Evolutionary conservation across 2,329 filamentous ascomycete genomes (phyloP).

Genomic region (Fusarium sulawesiense): DNA sequence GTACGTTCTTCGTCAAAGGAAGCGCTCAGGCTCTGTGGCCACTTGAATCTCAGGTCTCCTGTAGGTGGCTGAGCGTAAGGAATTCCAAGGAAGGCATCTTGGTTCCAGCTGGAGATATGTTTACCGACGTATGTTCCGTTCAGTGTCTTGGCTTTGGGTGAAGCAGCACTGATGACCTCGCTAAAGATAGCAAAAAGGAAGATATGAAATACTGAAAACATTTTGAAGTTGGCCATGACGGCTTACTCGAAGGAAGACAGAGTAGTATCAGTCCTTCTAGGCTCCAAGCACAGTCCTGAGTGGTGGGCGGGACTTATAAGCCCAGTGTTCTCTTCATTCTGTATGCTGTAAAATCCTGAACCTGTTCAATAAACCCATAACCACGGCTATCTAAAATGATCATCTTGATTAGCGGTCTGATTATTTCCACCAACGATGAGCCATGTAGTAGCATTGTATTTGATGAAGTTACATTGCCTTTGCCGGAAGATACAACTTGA

Average conservation of each 20-base stretch:
- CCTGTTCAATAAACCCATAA: neutral
- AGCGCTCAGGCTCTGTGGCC: slow-evolving; percentile 46
- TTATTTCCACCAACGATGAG: slow-evolving; percentile 35
- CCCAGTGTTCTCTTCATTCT: neutral
- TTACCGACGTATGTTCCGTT: slow-evolving; percentile 48
- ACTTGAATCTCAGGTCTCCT: slow-evolving; percentile 51
- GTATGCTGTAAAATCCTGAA: neutral
- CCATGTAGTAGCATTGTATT: neutral
- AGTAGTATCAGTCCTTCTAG: neutral
- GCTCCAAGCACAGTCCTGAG: neutral
- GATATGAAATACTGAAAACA: neutral
- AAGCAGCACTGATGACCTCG: neutral
- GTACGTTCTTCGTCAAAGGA: slow-evolving; percentile 54
- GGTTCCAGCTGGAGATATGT: slow-evolving; percentile 49
- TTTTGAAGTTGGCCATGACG: neutral
- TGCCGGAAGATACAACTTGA: neutral
- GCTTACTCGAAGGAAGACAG: neutral
- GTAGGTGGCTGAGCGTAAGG: slow-evolving; percentile 55
- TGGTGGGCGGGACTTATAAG: slow-evolving; percentile 4
- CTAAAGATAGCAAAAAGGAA: neutral
- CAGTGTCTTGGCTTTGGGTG: slow-evolving; percentile 36
- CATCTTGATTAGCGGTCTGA: neutral
- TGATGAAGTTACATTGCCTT: neutral
- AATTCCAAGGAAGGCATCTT: slow-evolving; percentile 56
- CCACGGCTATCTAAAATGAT: neutral